A percentile compares a stretch with the other conserved stretches of the same genome.
These are phyloP conservation scores for Astrephomene gubernaculifera DNA, from an alignment of 139 green algal species.

Conservation along the genomic window DNA sequence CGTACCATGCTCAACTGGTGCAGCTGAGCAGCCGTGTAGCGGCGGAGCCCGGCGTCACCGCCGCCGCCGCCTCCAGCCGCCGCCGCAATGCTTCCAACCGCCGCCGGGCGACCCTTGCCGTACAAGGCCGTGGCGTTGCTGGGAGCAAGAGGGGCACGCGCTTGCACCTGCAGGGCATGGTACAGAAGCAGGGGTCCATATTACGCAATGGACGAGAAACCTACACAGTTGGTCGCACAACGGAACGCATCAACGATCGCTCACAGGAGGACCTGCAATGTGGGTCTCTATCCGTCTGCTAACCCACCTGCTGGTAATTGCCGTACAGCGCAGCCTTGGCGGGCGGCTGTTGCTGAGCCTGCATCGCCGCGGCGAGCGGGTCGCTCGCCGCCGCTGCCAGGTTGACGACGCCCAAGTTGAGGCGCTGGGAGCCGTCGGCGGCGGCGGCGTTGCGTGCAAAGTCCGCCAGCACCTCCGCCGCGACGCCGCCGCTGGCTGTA, in stretches of 20 bases:
- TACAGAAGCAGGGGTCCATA: too few relatives aligned
- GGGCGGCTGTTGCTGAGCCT: not conserved
- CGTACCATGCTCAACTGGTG: constrained; percentile 25
- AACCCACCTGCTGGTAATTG: constrained; percentile 2
- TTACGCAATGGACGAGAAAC: too few relatives aligned
- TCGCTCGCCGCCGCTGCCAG: not conserved
- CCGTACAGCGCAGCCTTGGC: constrained; percentile 33
- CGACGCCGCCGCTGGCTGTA: not conserved
- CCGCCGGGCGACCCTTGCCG: not conserved
- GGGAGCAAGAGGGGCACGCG: not conserved
- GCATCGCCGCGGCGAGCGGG: not conserved
- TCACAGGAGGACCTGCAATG: too few relatives aligned
- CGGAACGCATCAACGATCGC: too few relatives aligned
- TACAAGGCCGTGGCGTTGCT: constrained; percentile 3
- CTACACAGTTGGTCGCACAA: too few relatives aligned
- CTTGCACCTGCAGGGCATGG: too few relatives aligned
- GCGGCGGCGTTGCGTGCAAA: not conserved
- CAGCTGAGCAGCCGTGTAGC: constrained; percentile 18
- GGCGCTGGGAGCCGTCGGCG: not conserved
- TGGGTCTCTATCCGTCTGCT: too few relatives aligned
- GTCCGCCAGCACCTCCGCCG: not conserved
- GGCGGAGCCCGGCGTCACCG: not conserved
- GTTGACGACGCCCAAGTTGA: constrained; percentile 23
- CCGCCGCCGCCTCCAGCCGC: not conserved
- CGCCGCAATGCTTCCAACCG: not conserved